phyloP scores from a whole-genome alignment of 139 green algal species.

The Asterochloris sp. region DNA sequence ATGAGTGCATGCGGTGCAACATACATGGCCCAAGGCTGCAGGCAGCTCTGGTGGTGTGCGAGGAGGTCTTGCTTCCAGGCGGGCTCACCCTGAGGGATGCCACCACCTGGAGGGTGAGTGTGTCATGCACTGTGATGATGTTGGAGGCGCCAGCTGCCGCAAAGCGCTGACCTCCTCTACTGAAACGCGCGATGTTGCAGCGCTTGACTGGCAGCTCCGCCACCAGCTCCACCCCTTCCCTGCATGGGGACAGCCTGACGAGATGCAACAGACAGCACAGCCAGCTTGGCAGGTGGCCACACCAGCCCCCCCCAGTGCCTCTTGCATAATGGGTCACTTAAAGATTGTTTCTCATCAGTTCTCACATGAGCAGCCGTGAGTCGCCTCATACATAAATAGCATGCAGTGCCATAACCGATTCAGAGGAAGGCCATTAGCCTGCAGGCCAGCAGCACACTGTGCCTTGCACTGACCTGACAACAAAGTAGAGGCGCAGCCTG shows the following conservation, averaged over 20 bases:
- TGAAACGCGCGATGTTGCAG: slow-evolving; percentile 41
- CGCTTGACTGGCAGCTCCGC: slow-evolving; percentile 40
- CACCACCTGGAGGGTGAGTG: slow-evolving; percentile 10
- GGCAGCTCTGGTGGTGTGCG: neutral
- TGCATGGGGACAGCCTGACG: neutral
- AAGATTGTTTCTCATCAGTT: too few species aligned
- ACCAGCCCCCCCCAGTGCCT: too few species aligned
- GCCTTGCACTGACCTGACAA: neutral
- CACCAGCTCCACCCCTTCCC: slow-evolving; percentile 32
- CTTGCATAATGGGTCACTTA: too few species aligned
- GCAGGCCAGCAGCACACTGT: neutral
- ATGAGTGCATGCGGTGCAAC: neutral
- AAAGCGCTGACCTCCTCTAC: slow-evolving; percentile 42
- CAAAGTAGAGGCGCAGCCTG: slow-evolving; percentile 3
- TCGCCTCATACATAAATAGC: too few species aligned
- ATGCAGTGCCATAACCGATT: too few species aligned
- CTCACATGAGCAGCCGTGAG: too few species aligned
- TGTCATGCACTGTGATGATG: slow-evolving; percentile 33
- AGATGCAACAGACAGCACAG: neutral
- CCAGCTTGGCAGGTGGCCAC: neutral
- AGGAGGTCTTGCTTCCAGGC: neutral
- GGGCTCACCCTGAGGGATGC: slow-evolving; percentile 5
- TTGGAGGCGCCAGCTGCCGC: slow-evolving; percentile 45
- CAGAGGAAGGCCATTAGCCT: neutral
- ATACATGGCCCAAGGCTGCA: neutral